Base-by-base conservation (phyloP, 768 basidiomycete genomes). In the Mycena galericulata region DNA sequence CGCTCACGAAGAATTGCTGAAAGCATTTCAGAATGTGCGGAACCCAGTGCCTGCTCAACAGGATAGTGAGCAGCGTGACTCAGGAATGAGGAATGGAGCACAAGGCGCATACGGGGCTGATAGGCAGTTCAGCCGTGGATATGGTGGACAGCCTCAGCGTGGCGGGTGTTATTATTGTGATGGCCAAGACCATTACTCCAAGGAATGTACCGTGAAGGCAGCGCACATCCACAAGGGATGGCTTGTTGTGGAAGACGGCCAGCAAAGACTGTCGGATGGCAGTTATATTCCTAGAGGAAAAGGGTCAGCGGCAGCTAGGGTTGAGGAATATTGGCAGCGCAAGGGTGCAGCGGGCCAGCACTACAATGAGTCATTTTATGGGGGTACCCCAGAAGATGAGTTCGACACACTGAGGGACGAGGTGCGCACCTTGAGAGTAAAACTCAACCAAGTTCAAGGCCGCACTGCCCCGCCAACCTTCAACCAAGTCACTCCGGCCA, bases 241-340 rank as follows among this genome's bases (percentile, higher is more conserved):
- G 53, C 2, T 64, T 7, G 26, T 27, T 6, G 54, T 65, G 10
- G 64, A 57, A n/a, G 51, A 59, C 40, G 65, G 65, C 4, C 40
- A 38, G 12, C 57, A 49, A 8, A 58, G 20, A 20, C 26, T 66
- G 8, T 36, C 22, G 7, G 65, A 66, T 59, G 65, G 57, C 3
- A 27, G 24, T 20, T 67, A n/a, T 47, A 61, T 67, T 46, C 57
- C 65, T 2, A n/a, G 27, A 30, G 57, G 65, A 15, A 54, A 38
- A 20, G 59, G 54, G 3, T 30, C 66, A 26, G 22, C 50, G 5
- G 54, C 50, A 2, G 14, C 20, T 15, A 50, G 60, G 4, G 66
- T 68, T 38, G 66, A 62, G 41, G 60, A 62, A 29, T 68, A 68
- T 34, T 68, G 67, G 67, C 49, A 55, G 17, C 47, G 36, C 20